Percentiles rank a stretch among this genome's conserved stretches.
Evolutionary conservation across 495 filamentous ascomycete species (phyloP).

Genomic region (Coniosporium apollinis): DNA sequence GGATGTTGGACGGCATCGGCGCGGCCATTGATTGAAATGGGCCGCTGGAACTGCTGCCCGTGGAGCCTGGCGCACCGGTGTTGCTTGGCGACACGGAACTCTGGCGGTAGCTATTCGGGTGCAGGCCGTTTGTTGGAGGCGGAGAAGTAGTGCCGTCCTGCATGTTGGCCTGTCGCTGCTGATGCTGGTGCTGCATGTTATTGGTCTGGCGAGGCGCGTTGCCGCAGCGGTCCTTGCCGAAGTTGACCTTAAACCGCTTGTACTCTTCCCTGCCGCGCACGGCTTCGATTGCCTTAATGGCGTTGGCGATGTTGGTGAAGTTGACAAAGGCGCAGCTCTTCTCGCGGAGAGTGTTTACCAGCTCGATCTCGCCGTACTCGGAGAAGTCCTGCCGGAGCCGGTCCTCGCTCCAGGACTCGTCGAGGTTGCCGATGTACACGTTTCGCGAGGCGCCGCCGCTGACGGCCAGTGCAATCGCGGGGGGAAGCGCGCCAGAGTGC

Average conservation of each 20-base stretch:
- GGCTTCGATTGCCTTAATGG: constrained; percentile 97
- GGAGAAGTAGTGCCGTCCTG: constrained; percentile 33
- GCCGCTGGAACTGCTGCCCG: constrained; percentile 31
- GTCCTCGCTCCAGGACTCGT: constrained; percentile 94
- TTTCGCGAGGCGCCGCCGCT: constrained; percentile 92
- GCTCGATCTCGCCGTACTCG: constrained; percentile 93
- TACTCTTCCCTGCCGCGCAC: constrained; percentile 91
- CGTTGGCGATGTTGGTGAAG: constrained; percentile 98
- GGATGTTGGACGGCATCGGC: constrained; percentile 48
- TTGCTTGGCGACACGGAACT: constrained; percentile 55
- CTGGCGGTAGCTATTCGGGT: constrained; percentile 38
- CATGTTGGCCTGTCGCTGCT: constrained; percentile 29
- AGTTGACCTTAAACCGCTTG: constrained; percentile 97
- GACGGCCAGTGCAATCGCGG: constrained; percentile 89
- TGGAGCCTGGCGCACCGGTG: constrained; percentile 37
- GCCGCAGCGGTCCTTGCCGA: constrained; percentile 94
- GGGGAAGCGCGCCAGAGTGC: constrained; percentile 91
- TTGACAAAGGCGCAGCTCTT: constrained; percentile 99
- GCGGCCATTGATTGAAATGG: constrained; percentile 31
- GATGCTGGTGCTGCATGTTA: constrained; percentile 37
- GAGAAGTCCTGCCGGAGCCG: constrained; percentile 91
- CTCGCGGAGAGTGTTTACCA: constrained; percentile 91
- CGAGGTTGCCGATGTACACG: constrained; percentile 94
- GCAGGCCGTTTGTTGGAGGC: constrained; percentile 39
- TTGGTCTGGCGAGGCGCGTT: constrained; percentile 82